Evolutionary conservation across 148 eudicot species (phyloP).

Genomic region (Rhododendron kiyosumense): DNA sequence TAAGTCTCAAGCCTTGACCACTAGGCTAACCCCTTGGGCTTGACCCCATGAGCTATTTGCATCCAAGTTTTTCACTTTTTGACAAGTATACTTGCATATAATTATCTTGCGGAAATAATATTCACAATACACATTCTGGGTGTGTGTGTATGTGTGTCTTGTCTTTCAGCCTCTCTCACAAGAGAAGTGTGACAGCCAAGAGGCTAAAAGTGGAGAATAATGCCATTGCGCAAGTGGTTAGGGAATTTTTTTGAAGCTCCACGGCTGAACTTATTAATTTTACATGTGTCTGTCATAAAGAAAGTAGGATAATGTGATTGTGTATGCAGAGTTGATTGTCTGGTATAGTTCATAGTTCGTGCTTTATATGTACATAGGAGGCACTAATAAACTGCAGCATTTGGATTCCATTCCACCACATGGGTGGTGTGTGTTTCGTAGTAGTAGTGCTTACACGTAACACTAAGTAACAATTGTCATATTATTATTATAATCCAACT

Average conservation of each 20-base stretch:
- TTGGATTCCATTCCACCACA: not conserved
- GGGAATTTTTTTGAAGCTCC: not conserved
- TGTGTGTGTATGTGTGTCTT: not conserved
- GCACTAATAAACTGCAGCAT: not conserved
- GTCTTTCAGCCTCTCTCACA: not conserved
- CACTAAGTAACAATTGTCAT: not conserved
- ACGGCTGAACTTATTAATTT: not conserved
- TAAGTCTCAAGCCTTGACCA: not conserved
- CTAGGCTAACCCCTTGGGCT: too few species aligned
- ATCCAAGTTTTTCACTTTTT: not conserved
- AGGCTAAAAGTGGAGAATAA: not conserved
- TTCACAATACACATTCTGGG: not conserved
- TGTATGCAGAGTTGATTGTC: not conserved
- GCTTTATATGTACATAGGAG: not conserved
- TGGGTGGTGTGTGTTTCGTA: not conserved
- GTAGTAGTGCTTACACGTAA: not conserved
- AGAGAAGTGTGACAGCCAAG: not conserved
- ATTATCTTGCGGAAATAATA: not conserved
- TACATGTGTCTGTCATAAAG: not conserved
- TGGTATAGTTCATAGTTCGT: not conserved
- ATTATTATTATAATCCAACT: not conserved
- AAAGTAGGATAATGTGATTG: not conserved
- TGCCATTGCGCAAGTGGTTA: not conserved
- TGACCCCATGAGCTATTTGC: not conserved
- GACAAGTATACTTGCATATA: not conserved